phyloP scores from a whole-genome alignment of 2,329 filamentous ascomycete species.

The Dothidotthia symphoricarpi region DNA sequence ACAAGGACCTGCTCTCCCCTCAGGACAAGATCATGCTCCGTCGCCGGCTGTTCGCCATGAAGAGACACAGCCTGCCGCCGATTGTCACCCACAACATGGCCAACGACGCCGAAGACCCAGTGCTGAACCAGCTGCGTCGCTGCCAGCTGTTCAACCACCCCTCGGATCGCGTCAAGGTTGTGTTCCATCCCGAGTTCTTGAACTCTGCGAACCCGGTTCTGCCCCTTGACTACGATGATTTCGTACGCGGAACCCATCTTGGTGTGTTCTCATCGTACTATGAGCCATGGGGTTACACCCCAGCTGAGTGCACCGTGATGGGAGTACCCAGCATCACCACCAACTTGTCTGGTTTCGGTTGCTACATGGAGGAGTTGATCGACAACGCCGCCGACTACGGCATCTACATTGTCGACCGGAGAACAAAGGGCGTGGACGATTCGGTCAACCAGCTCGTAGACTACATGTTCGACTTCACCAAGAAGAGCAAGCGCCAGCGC shows the following conservation, averaged over 20 bases:
- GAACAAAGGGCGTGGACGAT: constrained; percentile 93
- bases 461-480: constrained; percentile 90
- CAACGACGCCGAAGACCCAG: constrained; percentile 88
- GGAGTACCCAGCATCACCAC: constrained; percentile 97
- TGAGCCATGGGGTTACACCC: constrained; percentile 98
- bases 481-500: constrained; percentile 90
- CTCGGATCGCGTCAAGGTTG: constrained; percentile 89
- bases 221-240: constrained; percentile 96
- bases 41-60: constrained; percentile 93
- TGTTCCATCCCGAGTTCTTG: constrained; percentile 98
- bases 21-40: constrained; percentile 92
- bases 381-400: constrained; percentile 98
- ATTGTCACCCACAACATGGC: constrained; percentile 99
- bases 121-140: constrained; percentile 91
- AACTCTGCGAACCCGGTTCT: constrained; percentile 94
- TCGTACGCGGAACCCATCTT: constrained; percentile 93
- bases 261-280: constrained; percentile 98
- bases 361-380: constrained; percentile 99
- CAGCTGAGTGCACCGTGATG: constrained; percentile 98
- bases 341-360: constrained; percentile 95
- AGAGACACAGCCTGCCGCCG: constrained; percentile 82
- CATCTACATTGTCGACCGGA: constrained; percentile 97
- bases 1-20: constrained; percentile 90
- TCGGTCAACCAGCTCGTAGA: constrained; percentile 92
- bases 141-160: constrained; percentile 98